Conservation (phyloP, 202 grass and related monocot genomes). For the Eragrostis tef region DNA sequence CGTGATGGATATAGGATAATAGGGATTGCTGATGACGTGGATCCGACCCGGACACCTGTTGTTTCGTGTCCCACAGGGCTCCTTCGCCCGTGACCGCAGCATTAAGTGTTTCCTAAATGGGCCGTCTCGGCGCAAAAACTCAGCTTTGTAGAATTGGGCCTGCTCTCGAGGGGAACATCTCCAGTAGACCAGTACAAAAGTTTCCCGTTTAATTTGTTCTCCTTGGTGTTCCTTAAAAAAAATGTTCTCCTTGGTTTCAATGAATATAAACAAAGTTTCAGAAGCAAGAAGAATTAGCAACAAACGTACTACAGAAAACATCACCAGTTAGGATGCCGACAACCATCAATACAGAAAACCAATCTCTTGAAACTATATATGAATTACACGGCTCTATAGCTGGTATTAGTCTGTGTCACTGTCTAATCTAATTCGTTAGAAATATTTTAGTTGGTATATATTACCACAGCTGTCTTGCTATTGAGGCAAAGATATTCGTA, state of each 20-base stretch:
- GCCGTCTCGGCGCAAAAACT: background rate
- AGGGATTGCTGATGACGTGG: conserved; percentile 44
- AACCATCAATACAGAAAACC: background rate
- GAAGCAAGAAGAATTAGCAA: background rate
- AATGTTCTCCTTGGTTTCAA: background rate
- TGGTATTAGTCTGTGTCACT: background rate
- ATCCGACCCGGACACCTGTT: conserved; percentile 32
- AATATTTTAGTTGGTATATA: background rate
- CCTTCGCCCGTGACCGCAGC: background rate
- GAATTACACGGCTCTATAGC: background rate
- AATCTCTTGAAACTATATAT: background rate
- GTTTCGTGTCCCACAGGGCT: background rate
- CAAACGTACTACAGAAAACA: background rate
- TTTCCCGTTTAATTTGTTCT: background rate
- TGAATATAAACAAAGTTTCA: background rate
- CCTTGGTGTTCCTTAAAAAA: too few relatives aligned
- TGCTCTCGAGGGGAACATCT: background rate
- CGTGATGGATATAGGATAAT: conserved; percentile 38
- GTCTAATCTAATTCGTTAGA: background rate
- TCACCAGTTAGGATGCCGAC: background rate
- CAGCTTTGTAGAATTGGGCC: background rate
- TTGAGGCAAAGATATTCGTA: background rate
- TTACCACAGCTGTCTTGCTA: background rate
- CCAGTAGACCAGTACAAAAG: too few relatives aligned
- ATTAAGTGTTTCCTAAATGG: background rate